Evolutionary conservation across 2,329 filamentous ascomycete species (phyloP).

Genomic region (Pseudogymnoascus sp.): DNA sequence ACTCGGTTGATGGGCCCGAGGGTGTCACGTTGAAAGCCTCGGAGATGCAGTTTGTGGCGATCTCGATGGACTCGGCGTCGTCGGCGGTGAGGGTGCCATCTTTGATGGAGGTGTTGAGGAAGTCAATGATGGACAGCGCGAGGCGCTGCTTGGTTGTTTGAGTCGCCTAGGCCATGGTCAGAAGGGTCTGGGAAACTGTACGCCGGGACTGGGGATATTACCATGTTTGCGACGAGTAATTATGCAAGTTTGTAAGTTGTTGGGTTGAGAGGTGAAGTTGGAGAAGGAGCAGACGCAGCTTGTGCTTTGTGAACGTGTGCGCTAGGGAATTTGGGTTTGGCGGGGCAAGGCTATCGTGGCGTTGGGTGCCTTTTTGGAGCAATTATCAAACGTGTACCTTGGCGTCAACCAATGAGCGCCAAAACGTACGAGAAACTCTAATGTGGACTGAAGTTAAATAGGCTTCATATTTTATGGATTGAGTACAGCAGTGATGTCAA

Average conservation of each 20-base stretch:
- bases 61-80: constrained; percentile 87
- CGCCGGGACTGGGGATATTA: neutral
- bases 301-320: constrained; percentile 4
- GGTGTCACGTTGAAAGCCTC: constrained; percentile 94
- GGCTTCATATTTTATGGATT: neutral
- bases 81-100: constrained; percentile 85
- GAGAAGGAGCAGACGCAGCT: neutral
- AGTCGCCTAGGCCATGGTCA: constrained; percentile 10
- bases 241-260: neutral
- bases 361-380: neutral
- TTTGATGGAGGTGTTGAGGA: constrained; percentile 71
- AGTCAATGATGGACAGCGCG: constrained; percentile 94
- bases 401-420: neutral
- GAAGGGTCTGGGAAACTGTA: neutral
- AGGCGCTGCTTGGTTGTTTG: constrained; percentile 58
- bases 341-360: constrained; percentile 6
- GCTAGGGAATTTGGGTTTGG: constrained; percentile 6
- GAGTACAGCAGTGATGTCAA: neutral
- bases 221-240: constrained; percentile 13
- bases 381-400: neutral
- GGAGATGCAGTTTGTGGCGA: constrained; percentile 87
- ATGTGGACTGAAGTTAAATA: neutral
- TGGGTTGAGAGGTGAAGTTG: neutral
- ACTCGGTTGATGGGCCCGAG: constrained; percentile 59
- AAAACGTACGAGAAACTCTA: neutral